These are phyloP conservation scores for Talaromyces atroroseus DNA, from an alignment of 2,329 filamentous ascomycete genomes.

Conservation along the genomic window DNA sequence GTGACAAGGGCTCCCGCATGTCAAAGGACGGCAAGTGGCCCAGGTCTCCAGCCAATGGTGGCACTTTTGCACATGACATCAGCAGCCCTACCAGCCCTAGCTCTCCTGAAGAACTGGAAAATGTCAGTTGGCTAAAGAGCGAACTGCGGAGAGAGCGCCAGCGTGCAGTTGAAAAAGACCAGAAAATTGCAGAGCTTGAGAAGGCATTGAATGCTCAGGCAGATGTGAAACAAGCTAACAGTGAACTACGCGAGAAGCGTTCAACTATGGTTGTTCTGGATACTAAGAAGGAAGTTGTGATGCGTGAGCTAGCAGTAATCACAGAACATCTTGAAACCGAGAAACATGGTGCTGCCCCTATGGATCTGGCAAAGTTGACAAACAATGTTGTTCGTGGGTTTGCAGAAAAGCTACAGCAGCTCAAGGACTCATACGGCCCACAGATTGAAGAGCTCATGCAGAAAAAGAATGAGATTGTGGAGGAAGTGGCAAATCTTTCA, in stretches of 20 bases:
- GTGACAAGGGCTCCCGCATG: conserved; percentile 56
- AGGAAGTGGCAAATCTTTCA: conserved; percentile 76
- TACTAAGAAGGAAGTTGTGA: conserved; percentile 91
- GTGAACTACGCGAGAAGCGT: conserved; percentile 82
- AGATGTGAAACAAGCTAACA: conserved; percentile 71
- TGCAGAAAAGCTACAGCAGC: conserved; percentile 55
- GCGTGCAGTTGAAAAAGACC: conserved; percentile 77
- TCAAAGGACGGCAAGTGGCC: conserved; percentile 64
- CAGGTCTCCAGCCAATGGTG: conserved; percentile 56
- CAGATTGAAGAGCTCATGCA: conserved; percentile 86
- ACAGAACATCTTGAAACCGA: conserved; percentile 82
- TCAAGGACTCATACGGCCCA: conserved; percentile 72
- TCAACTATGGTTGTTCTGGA: conserved; percentile 94
- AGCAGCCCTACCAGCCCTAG: conserved; percentile 63
- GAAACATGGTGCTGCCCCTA: conserved; percentile 72
- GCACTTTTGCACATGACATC: conserved; percentile 37
- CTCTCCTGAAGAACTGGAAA: conserved; percentile 53
- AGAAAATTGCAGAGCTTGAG: conserved; percentile 75
- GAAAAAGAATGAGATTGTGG: conserved; percentile 74
- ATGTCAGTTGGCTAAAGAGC: conserved; percentile 59
- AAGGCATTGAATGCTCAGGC: conserved; percentile 52
- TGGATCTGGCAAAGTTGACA: conserved; percentile 69
- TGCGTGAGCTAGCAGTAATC: conserved; percentile 82
- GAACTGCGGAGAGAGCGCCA: conserved; percentile 80
- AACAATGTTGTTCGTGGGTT: conserved; percentile 59